Evolutionary conservation across 805 yeast species (phyloP).

Genomic region (Barnettozyma sp.): DNA sequence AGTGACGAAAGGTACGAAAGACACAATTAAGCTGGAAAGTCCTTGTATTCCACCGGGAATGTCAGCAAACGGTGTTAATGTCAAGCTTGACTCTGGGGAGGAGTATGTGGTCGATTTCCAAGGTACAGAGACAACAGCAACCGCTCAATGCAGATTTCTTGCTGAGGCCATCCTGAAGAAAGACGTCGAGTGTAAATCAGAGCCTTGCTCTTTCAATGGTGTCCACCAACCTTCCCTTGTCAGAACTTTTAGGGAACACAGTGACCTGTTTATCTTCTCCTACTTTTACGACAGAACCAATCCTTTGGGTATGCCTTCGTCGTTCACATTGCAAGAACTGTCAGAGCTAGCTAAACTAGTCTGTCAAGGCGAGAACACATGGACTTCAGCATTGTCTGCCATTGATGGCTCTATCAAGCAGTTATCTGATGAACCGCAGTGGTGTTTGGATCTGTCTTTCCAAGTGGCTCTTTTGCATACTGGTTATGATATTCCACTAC

Average conservation of each 20-base stretch:
- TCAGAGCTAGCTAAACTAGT: constrained; percentile 75
- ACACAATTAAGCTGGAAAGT: constrained; percentile 46
- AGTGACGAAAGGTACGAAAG: constrained; percentile 34
- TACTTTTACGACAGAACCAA: constrained; percentile 91
- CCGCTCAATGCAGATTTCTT: constrained; percentile 79
- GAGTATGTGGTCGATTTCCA: constrained; percentile 51
- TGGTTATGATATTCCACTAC: constrained; percentile 93
- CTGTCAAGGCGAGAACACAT: constrained; percentile 73
- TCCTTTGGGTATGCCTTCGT: constrained; percentile 90
- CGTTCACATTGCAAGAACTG: constrained; percentile 82
- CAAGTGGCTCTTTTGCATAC: constrained; percentile 85
- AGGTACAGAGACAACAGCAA: constrained; percentile 58
- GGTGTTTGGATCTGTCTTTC: constrained; percentile 91
- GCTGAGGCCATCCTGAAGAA: constrained; percentile 82
- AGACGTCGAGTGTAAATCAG: constrained; percentile 62
- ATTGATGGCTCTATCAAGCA: constrained; percentile 61
- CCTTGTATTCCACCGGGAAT: constrained; percentile 88
- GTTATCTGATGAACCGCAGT: constrained; percentile 74
- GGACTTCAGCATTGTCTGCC: constrained; percentile 62
- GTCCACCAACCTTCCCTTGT: constrained; percentile 91
- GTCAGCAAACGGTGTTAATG: constrained; percentile 50
- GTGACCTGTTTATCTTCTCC: constrained; percentile 86
- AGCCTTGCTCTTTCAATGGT: constrained; percentile 95
- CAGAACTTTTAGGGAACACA: constrained; percentile 60
- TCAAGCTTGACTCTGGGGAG: constrained; percentile 43